Evolutionary conservation across 768 basidiomycete genomes (phyloP).

Genomic region (Hygrocybe punicea): DNA sequence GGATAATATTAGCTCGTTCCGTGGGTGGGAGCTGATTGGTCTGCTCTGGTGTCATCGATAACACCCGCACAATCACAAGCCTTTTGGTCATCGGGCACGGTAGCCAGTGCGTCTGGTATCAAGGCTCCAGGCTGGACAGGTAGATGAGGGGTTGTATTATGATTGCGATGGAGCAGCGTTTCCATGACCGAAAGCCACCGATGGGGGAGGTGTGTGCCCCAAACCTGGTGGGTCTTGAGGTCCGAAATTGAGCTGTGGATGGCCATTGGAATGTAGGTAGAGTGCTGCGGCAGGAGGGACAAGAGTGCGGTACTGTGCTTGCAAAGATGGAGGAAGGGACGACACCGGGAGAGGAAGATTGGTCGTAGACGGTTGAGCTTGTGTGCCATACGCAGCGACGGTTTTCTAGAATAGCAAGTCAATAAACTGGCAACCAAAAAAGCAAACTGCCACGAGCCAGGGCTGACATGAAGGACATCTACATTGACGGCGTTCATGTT

Average conservation of each 20-base stretch:
- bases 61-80: no score
- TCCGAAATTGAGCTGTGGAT: slow-evolving; percentile 10
- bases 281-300: background rate
- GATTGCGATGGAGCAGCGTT: slow-evolving; percentile 11
- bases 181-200: background rate
- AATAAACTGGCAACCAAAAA: background rate
- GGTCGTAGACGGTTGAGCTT: slow-evolving; percentile 25
- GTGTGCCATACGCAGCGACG: slow-evolving; percentile 50
- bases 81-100: no score
- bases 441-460: no score
- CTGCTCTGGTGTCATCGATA: no score
- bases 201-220: background rate
- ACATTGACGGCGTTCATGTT: no score
- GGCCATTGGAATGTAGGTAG: slow-evolving; percentile 25
- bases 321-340: slow-evolving; percentile 49
- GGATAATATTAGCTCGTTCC: no score
- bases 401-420: slow-evolving; percentile 45
- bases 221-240: background rate
- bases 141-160: no score
- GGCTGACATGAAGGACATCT: no score
- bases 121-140: no score
- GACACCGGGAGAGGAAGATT: slow-evolving; percentile 36
- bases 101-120: no score
- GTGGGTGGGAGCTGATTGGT: no score
- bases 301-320: slow-evolving; percentile 37